These are phyloP conservation scores for Triglochin maritima DNA, from an alignment of 106 monocot species.

Conservation along the genomic window DNA sequence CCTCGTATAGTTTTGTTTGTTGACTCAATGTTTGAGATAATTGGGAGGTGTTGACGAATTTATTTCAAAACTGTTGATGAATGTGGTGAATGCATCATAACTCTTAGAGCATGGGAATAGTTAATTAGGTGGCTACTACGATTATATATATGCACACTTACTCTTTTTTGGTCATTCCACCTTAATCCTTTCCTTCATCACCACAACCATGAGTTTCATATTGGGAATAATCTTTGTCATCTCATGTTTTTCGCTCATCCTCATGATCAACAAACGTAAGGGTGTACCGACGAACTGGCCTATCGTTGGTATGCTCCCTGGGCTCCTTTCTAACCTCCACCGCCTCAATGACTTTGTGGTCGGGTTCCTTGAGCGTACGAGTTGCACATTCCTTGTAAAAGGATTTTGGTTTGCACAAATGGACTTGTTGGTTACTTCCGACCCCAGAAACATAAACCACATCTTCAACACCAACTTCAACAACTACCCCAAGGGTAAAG, in stretches of 20 bases:
- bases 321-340: neutral
- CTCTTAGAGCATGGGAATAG: no score
- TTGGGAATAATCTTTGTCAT: constrained; percentile 2
- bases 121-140: no score
- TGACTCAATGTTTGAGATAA: no score
- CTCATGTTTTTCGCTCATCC: constrained; percentile 6
- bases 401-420: constrained; percentile 17
- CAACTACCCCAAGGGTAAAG: constrained; percentile 26
- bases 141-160: no score
- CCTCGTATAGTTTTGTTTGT: no score
- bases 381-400: constrained; percentile 17
- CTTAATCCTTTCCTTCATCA: no score
- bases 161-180: no score
- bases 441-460: constrained; percentile 24
- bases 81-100: no score
- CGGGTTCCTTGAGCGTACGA: neutral
- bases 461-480: constrained; percentile 25
- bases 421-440: constrained; percentile 21
- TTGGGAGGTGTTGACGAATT: no score
- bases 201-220: neutral
- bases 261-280: neutral
- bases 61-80: no score
- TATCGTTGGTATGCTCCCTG: constrained; percentile 26
- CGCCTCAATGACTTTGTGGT: constrained; percentile 8
- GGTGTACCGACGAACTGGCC: constrained; percentile 13